Evolutionary conservation across 768 basidiomycete species (phyloP), one percentile per base, ranked within the genome.

Genomic region (Amyloporia xantha): DNA sequence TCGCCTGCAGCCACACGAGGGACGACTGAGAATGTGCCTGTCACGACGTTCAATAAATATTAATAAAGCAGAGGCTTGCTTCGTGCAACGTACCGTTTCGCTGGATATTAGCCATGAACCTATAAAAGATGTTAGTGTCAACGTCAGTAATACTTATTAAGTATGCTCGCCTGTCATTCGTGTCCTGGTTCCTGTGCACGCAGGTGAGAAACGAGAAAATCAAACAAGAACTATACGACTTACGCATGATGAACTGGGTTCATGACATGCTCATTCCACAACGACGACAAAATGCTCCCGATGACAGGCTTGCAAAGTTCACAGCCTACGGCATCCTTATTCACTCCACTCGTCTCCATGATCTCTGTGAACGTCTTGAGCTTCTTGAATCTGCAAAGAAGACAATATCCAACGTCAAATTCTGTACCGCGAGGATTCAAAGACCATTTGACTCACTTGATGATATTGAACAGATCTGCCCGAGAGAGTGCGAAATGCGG

Each of bases 1-100:
- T 87, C 86, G 26, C 86, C 86, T 2, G 75, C 86, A 0, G 84
- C 68, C 15, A 87, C 74, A 30, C 85, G 76, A 24, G 86, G 86
- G 19, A 89, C 72, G 48, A 89, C 83, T 5, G 78, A 80, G 62
- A 81, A 87, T 1, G 84, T 81, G 10, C 76, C 75, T 71, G 36
- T 7, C 19, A 7, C 15, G 9, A 36, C 21, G 37, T 12, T 48
- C 13, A 41, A 15, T 26, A 13, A 21, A 21, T n/a, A 13, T 15
- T 4, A 15, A 33, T 33, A 7, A 33, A 7, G 30, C 30, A 33
- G 30, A 23, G 38, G 21, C 4, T 13, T 17, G 11, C 17, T 20
- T 43, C 10, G 17, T 39, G 13, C 21, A 10, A 30, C 54, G 42
- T 38, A 63, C 81, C 82, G 49, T 82, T 77, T 20, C 84, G 72